Percentiles rank a stretch among this genome's conserved stretches.
Conservation (phyloP, 2,329 filamentous ascomycete genomes). For the Fusarium continuum region DNA sequence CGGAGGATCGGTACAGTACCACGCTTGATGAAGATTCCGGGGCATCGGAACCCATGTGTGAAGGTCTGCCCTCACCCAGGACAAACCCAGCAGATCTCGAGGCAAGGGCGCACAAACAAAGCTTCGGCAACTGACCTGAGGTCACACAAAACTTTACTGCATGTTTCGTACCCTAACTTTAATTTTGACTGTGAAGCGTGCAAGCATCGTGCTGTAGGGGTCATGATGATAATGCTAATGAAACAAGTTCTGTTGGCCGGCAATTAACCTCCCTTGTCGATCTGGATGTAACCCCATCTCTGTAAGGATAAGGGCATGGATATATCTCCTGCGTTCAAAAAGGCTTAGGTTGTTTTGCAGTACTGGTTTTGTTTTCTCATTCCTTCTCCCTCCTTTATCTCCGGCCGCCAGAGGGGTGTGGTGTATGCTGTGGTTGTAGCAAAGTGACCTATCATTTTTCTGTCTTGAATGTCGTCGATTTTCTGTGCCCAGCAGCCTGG, state of each 20-base stretch:
- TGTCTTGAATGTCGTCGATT: slow-evolving; percentile 21
- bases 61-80: neutral
- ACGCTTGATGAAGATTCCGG: slow-evolving; percentile 7
- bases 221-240: slow-evolving; percentile 6
- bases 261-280: slow-evolving; percentile 22
- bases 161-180: neutral
- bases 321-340: slow-evolving; percentile 10
- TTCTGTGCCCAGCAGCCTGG: slow-evolving; percentile 29
- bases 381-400: slow-evolving; percentile 15
- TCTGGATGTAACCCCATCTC: slow-evolving; percentile 35
- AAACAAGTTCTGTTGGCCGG: neutral
- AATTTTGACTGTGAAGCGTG: neutral
- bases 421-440: slow-evolving; percentile 15
- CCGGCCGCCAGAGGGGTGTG: slow-evolving; percentile 12
- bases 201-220: neutral
- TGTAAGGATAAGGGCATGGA: slow-evolving; percentile 21
- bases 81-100: neutral
- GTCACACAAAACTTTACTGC: slow-evolving; percentile 10
- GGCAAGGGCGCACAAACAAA: slow-evolving; percentile 1
- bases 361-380: slow-evolving; percentile 10
- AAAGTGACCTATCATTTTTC: slow-evolving; percentile 37
- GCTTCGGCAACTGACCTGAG: neutral
- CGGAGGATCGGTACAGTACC: slow-evolving; percentile 20
- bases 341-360: neutral
- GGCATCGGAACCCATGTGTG: slow-evolving; percentile 14